Percentiles rank a stretch among this genome's conserved stretches.
These are phyloP conservation scores for Alnus glutinosa DNA, from an alignment of 306 rosid genomes.

Conservation along the genomic window DNA sequence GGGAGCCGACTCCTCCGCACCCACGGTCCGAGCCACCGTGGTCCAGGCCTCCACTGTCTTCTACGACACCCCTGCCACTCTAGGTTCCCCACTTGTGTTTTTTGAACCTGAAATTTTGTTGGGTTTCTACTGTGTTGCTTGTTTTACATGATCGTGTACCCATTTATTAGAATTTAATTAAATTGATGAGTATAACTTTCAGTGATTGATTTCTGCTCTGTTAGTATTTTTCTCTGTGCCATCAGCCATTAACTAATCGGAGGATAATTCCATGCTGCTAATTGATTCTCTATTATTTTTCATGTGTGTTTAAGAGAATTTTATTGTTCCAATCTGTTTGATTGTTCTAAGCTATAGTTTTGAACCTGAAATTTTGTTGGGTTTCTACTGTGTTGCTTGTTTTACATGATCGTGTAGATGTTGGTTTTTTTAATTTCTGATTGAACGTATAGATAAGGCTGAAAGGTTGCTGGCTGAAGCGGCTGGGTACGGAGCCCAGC, in stretches of 20 bases:
- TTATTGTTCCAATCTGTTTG: neutral
- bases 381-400: neutral
- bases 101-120: neutral
- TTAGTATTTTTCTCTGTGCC: neutral
- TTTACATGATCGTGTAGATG: neutral
- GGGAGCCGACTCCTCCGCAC: constrained; percentile 56
- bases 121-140: neutral
- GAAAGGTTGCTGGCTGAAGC: constrained; percentile 91
- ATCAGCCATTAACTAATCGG: neutral
- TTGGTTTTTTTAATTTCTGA: neutral
- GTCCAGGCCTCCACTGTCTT: constrained; percentile 91
- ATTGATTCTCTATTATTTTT: neutral
- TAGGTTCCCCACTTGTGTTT: constrained; percentile 39
- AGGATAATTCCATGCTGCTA: neutral
- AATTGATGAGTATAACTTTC: neutral
- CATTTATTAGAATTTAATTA: neutral
- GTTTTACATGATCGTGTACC: neutral
- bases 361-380: neutral
- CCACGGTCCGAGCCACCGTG: constrained; percentile 78
- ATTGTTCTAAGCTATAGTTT: neutral
- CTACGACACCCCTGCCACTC: constrained; percentile 88
- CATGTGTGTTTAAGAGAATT: neutral
- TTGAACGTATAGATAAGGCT: constrained; percentile 67
- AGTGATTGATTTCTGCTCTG: neutral
- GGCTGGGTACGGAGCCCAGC: constrained; percentile 74